Base-by-base conservation (phyloP, 129 eudicot genomes). In the Chrysanthemum seticuspe region DNA sequence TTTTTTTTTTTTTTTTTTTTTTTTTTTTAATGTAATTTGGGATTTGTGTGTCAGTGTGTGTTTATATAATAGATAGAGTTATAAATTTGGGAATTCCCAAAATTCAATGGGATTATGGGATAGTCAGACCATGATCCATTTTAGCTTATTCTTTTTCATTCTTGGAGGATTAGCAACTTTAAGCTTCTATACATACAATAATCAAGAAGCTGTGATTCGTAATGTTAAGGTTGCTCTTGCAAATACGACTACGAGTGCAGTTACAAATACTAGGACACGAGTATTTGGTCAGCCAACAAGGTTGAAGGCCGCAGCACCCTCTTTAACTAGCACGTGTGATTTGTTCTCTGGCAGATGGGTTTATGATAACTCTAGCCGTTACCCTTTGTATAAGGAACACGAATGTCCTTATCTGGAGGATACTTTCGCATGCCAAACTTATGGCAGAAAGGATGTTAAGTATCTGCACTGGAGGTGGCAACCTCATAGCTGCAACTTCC, bases 381-480 rank as follows among this genome's bases (percentile, higher is more conserved):
- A 84, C 65, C 89, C 93, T 59, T 48, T 87, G 64, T 87, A 87
- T 55, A 80, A 72, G 49, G 93, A 87, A 66, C 53, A 77, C 0
- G 84, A 87, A 1, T 87, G 93, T 57, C 78, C 81, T 68, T 87
- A 76, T 68, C 78, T 87, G 16, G 77, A 87, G 12, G 87, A 73
- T 36, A 78, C 76, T 72, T 72, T 82, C 55, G 82, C 93, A 74
- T 87, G 93, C 71, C 73, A 67, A 53, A 87, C 82, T 36, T 82
- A 74, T 60, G 93, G 93, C 1, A 74, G 93, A 55, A 80, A 73
- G 27, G 85, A 87, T 73, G 49, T 70, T 13, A 70, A 55, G 51
- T 87, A 79, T 80, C 87, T 77, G 47, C 72, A 87, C 18, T 87
- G 93, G 93, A 76, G 89, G 65, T 87, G 93, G 93, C 89, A 84